These are phyloP conservation scores for Leccinum obscurum DNA, from an alignment of 768 basidiomycete genomes.

Conservation along the genomic window DNA sequence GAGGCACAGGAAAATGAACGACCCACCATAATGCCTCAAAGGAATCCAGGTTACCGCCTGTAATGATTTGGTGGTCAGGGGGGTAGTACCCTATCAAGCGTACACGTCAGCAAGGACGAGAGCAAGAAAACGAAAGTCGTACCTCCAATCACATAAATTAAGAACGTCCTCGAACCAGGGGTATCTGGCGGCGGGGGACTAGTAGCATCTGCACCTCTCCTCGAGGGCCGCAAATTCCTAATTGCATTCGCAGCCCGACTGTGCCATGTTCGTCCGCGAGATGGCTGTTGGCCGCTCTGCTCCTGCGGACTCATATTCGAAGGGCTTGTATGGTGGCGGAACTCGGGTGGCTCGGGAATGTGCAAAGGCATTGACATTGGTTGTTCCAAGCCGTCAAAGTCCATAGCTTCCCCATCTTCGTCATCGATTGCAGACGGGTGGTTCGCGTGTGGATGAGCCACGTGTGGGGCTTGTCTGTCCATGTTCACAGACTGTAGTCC, in stretches of 20 bases:
- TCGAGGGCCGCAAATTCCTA: slow-evolving; percentile 50
- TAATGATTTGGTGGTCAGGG: slow-evolving; percentile 84
- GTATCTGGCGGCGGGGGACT: slow-evolving; percentile 26
- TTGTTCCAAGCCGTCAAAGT: slow-evolving; percentile 26
- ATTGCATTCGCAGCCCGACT: slow-evolving; percentile 64
- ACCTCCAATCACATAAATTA: slow-evolving; percentile 91
- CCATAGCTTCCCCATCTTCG: slow-evolving; percentile 30
- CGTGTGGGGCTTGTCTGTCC: slow-evolving; percentile 35
- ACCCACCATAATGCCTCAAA: slow-evolving; percentile 77
- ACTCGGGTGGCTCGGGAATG: slow-evolving; percentile 28
- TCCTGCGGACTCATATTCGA: slow-evolving; percentile 15
- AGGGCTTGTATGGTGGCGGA: slow-evolving; percentile 17
- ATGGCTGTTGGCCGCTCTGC: slow-evolving; percentile 18
- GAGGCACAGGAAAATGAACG: neutral
- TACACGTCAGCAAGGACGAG: slow-evolving; percentile 4
- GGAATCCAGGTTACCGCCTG: slow-evolving; percentile 74
- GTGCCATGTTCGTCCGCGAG: slow-evolving; percentile 51
- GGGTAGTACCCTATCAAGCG: slow-evolving; percentile 78
- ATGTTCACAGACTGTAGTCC: slow-evolving; percentile 74
- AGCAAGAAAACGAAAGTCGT: slow-evolving; percentile 18
- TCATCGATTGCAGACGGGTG: slow-evolving; percentile 18
- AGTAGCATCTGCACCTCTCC: slow-evolving; percentile 23
- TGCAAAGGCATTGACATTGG: slow-evolving; percentile 28
- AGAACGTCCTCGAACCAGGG: slow-evolving; percentile 57
- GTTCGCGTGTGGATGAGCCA: slow-evolving; percentile 16